phyloP scores from a whole-genome alignment of 2,329 filamentous ascomycete genomes.

The Juglanconis oblonga region DNA sequence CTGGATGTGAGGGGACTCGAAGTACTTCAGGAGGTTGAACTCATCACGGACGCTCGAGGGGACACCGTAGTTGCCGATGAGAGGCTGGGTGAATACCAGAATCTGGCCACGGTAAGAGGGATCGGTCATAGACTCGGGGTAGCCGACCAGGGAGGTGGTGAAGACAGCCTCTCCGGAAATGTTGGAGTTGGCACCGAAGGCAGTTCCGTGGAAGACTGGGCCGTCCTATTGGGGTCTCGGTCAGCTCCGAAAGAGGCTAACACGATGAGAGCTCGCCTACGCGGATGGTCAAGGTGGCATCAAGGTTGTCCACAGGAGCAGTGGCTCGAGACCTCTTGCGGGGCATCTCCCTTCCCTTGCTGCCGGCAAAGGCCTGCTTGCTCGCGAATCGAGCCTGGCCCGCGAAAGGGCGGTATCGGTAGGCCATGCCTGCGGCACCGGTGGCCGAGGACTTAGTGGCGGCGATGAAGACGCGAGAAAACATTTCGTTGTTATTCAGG shows the following conservation, averaged over 20 bases:
- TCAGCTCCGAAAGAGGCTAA: not conserved
- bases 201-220: conserved; percentile 92
- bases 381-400: conserved; percentile 34
- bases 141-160: conserved; percentile 95
- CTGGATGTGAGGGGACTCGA: conserved; percentile 97
- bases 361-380: conserved; percentile 59
- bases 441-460: conserved; percentile 52
- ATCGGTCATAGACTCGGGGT: conserved; percentile 91
- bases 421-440: conserved; percentile 36
- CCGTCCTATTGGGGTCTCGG: conserved; percentile 61
- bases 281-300: conserved; percentile 92
- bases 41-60: conserved; percentile 82
- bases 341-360: conserved; percentile 68
- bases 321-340: conserved; percentile 55
- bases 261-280: conserved; percentile 38
- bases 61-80: conserved; percentile 98
- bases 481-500: conserved; percentile 46
- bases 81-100: conserved; percentile 93
- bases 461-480: conserved; percentile 53
- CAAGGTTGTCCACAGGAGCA: conserved; percentile 65
- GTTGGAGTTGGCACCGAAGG: conserved; percentile 94
- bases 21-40: conserved; percentile 92
- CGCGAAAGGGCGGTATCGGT: conserved; percentile 28
- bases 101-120: conserved; percentile 92
- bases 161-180: conserved; percentile 98